Base-by-base conservation (phyloP, 2,329 filamentous ascomycete species). In the Cercospora zeae-maydis region DNA sequence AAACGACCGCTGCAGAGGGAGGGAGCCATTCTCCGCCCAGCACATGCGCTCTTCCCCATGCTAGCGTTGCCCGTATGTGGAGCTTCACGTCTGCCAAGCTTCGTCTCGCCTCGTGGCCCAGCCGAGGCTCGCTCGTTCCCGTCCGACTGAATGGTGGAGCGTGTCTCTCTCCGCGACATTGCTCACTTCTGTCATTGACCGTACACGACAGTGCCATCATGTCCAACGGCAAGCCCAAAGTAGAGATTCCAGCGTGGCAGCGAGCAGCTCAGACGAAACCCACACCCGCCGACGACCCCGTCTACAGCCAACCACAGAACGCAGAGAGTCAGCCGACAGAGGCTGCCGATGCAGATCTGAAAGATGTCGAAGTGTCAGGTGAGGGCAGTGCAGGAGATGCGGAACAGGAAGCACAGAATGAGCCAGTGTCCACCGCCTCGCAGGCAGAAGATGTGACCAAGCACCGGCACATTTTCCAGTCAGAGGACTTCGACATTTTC, bases 231-330 rank as follows among this genome's bases (percentile, higher is more conserved):
- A 66, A 64, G 45, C 58, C 64, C 33, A 74, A 73, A 53, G 68
- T 70, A 51, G 57, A 62, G 33, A 74, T 76, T 19, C 75, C 75
- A 30, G 66, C 72, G 14, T 76, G 75, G 75, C 75, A 76, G 62
- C 72, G 69, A 34, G 69, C 69, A 27, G 66, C 68, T 19, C 58
- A 60, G 24, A 19, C 60, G 24, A 63, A 34, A 14, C 63, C 62
- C 21, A 27, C 62, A 10, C 45, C 66, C 14, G 63, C 62, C 19
- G 65, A 68, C 11, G 65, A 70, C 27, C 65, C 67, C 9, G 67
- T 67, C 11, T 59, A 62, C 62, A 63, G 63, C 61, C 64, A 65
- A 53, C 62, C 66, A 11, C 63, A 65, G 51, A 16, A 42, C 7
- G 31, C 62, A 49, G 64, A 62, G 39, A 36, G 53, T 30, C 47